phyloP scores from a whole-genome alignment of 768 basidiomycete species.

The Kwoniella sp. region DNA sequence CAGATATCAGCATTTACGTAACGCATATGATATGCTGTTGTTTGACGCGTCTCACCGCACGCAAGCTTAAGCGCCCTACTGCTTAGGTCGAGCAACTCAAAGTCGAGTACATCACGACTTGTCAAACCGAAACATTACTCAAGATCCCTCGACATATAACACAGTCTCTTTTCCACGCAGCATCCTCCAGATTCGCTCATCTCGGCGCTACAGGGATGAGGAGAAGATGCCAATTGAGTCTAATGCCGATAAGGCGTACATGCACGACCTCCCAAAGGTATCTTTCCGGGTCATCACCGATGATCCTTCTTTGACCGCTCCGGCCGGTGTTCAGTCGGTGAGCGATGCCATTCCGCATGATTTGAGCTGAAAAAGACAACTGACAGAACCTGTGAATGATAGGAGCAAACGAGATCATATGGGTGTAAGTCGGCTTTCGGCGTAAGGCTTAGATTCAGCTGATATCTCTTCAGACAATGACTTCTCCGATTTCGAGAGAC shows the following conservation, averaged over 20 bases:
- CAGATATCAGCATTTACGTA: too few species aligned
- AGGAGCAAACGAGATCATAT: conserved; percentile 48
- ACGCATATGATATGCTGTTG: too few species aligned
- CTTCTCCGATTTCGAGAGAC: conserved; percentile 65
- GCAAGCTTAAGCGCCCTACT: too few species aligned
- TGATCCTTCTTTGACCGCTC: conserved; percentile 32
- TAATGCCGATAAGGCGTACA: conserved; percentile 37
- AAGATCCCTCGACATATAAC: too few species aligned
- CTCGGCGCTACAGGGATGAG: too few species aligned
- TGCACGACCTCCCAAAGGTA: conserved; percentile 48
- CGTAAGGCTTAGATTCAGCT: neutral
- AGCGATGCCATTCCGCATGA: conserved; percentile 9
- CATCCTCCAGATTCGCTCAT: too few species aligned
- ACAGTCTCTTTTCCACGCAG: too few species aligned
- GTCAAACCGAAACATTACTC: too few species aligned
- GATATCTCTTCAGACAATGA: conserved; percentile 40
- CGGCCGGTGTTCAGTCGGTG: conserved; percentile 40
- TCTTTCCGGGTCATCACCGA: conserved; percentile 48
- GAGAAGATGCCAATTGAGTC: conserved; percentile 42
- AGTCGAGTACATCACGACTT: too few species aligned
- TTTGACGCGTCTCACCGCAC: too few species aligned
- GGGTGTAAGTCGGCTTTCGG: conserved; percentile 36
- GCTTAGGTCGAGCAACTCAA: too few species aligned
- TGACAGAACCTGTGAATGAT: neutral
- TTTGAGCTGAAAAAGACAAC: conserved; percentile 11